These are phyloP conservation scores for Rhodotorula sp. DNA, from an alignment of 1,284 basidiomycete genomes.

Conservation along the genomic window DNA sequence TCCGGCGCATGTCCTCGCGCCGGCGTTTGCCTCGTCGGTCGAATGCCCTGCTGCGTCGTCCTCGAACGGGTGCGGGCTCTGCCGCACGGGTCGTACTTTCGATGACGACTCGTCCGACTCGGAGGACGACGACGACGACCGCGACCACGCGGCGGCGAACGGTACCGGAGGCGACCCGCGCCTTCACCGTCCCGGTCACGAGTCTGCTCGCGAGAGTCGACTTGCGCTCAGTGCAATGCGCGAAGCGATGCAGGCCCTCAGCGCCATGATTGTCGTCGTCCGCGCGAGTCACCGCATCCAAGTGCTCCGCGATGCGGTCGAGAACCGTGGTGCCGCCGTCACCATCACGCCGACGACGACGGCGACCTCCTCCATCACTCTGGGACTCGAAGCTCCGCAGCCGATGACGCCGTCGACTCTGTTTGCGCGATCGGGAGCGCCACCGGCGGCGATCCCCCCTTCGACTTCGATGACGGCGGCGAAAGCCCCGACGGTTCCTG, in stretches of 20 bases:
- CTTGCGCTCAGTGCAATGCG: constrained; percentile 44
- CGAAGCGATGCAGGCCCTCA: constrained; percentile 44
- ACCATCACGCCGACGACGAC: constrained; percentile 11
- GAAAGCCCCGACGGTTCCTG: neutral
- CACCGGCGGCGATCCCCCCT: neutral
- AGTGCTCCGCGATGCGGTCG: constrained; percentile 23
- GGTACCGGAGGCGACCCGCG: neutral
- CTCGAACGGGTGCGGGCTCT: constrained; percentile 33
- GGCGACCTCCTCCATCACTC: constrained; percentile 1
- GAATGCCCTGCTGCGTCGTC: constrained; percentile 7
- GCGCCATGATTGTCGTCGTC: constrained; percentile 41
- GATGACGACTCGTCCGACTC: constrained; percentile 40
- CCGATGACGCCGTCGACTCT: constrained; percentile 32
- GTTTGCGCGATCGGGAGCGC: constrained; percentile 14
- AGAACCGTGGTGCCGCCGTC: neutral
- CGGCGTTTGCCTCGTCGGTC: constrained; percentile 14
- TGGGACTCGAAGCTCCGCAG: neutral
- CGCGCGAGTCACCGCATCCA: constrained; percentile 28
- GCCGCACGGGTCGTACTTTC: constrained; percentile 41
- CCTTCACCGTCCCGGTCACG: neutral
- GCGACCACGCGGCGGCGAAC: neutral
- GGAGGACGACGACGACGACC: constrained; percentile 28
- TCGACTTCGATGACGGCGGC: neutral
- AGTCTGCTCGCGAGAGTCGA: constrained; percentile 15
- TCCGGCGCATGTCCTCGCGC: constrained; percentile 18